Evolutionary conservation across 2,329 filamentous ascomycete genomes (phyloP), one percentile per base, ranked within the genome.

Genomic region (Colletotrichum spinosum): DNA sequence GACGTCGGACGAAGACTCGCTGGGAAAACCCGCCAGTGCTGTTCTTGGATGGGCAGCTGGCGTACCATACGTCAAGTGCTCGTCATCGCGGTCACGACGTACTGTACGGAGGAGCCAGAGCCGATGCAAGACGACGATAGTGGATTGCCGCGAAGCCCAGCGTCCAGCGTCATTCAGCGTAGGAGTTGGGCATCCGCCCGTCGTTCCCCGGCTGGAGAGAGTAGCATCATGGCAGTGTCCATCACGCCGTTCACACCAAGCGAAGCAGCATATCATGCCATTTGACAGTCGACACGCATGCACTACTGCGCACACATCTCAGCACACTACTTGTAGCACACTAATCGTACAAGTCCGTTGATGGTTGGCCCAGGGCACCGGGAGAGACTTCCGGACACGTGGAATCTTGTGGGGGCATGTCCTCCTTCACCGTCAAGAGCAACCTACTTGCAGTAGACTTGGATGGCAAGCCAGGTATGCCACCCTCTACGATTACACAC

Each of bases 361-460:
- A 62, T 41, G 48, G 34, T 10, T 35, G 34, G 50, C 50, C 44
- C 56, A 60, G 50, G 46, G 35, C 51, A 50, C 62, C 57, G 57
- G 62, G 46, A 61, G 17, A 10, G 35, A n/a, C 52, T 65, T 56
- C 62, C 58, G 58, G 45, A 53, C 62, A 65, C 57, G 62, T 65
- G 58, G 62, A 52, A 65, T 53, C 45, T 55, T 62, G 62, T 38
- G 62, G 57, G 25, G 60, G 42, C 49, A 41, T 56, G 58, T 45
- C 52, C 57, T 65, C 35, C 57, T 56, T 56, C 39, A 65, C 62
- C 51, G 41, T 11, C 45, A 25, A 37, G 42, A 51, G 45, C 57
- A 55, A 65, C 45, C 45, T 61, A 25, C 25, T 25, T 25, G 25
- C 25, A 25, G 25, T 25, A 25, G 25, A 25, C 25, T 25, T 25